A percentile compares a stretch with the other conserved stretches of the same genome.
Conservation (phyloP, 768 basidiomycete genomes). For the Tricholoma flavovirens region DNA sequence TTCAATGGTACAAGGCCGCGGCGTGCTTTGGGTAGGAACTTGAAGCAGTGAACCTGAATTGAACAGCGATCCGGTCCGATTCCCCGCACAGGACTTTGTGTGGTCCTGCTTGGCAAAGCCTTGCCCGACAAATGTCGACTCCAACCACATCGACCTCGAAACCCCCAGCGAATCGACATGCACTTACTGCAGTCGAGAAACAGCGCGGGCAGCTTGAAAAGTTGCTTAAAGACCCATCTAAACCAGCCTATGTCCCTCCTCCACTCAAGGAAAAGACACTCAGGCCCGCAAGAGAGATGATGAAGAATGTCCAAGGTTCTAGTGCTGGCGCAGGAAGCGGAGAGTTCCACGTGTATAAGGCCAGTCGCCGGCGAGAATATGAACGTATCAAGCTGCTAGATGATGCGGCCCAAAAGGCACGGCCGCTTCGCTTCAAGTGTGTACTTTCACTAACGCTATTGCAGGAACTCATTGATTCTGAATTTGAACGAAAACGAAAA, state of each 20-base stretch:
- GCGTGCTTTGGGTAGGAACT: too few species aligned
- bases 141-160: conserved; percentile 20
- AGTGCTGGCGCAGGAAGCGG: conserved; percentile 97
- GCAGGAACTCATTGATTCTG: conserved; percentile 66
- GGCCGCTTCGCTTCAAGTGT: conserved; percentile 12
- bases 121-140: conserved; percentile 4
- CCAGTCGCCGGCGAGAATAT: conserved; percentile 88
- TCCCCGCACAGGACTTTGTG: neutral
- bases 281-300: conserved; percentile 85
- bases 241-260: conserved; percentile 74
- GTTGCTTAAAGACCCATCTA: conserved; percentile 85
- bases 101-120: neutral
- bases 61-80: too few species aligned
- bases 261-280: conserved; percentile 79
- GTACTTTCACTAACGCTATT: conserved; percentile 4
- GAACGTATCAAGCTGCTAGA: conserved; percentile 90
- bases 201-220: conserved; percentile 70
- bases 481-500: conserved; percentile 69
- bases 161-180: conserved; percentile 40
- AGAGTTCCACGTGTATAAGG: conserved; percentile 99
- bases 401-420: conserved; percentile 73
- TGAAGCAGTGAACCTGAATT: too few species aligned
- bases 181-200: conserved; percentile 46
- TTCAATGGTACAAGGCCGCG: too few species aligned
- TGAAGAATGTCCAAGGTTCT: conserved; percentile 99